Conservation (phyloP, 257 asterid species). For the Salvia rosmarinus region DNA sequence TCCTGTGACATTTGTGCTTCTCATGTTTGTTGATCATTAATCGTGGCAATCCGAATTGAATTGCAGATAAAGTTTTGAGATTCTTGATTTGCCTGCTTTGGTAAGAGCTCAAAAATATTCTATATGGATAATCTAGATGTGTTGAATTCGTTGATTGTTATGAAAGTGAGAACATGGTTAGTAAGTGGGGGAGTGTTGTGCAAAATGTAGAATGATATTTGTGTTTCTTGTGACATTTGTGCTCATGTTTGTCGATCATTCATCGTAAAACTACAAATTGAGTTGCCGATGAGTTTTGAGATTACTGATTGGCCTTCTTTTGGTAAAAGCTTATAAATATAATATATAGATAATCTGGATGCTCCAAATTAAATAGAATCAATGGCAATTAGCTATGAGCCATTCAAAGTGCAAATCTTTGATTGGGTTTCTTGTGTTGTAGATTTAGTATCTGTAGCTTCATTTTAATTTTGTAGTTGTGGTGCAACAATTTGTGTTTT, state of each 20-base stretch:
- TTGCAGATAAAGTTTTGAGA: too few relatives aligned
- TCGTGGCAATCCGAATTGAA: too few relatives aligned
- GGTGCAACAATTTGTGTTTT: conserved; percentile 1
- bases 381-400: neutral
- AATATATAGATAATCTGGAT: conserved; percentile 10
- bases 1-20: too few relatives aligned
- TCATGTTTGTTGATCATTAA: too few relatives aligned
- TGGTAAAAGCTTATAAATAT: conserved; percentile 18
- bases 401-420: neutral
- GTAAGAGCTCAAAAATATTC: too few relatives aligned
- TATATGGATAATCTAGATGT: too few relatives aligned
- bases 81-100: too few relatives aligned
- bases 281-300: conserved; percentile 17
- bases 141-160: too few relatives aligned
- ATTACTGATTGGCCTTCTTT: conserved; percentile 13
- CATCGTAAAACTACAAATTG: conserved; percentile 21
- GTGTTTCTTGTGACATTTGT: conserved; percentile 24
- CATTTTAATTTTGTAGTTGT: neutral
- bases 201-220: neutral
- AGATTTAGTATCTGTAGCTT: neutral
- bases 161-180: too few relatives aligned
- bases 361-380: neutral
- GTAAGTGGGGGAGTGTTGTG: too few relatives aligned
- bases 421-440: neutral
- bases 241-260: conserved; percentile 15